Percentiles rank a stretch among this genome's conserved stretches.
These are phyloP conservation scores for Penicillium sp. DNA, from an alignment of 2,329 filamentous ascomycete species.

Conservation along the genomic window DNA sequence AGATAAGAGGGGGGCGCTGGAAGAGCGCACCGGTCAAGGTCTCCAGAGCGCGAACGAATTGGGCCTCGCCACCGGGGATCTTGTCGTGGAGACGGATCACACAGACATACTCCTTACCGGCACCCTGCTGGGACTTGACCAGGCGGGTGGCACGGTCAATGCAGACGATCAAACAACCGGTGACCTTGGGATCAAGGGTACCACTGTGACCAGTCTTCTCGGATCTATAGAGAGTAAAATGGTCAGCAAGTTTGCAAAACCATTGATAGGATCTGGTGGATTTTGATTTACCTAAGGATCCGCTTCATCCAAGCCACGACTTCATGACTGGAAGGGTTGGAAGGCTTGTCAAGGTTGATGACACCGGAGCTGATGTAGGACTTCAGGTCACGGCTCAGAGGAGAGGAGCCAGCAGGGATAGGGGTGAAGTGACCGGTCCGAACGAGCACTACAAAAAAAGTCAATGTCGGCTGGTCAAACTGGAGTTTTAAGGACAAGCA, in stretches of 20 bases:
- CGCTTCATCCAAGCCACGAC: slow-evolving; percentile 99
- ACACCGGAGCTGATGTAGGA: slow-evolving; percentile 95
- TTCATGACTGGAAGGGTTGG: slow-evolving; percentile 95
- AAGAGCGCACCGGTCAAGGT: slow-evolving; percentile 93
- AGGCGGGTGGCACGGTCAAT: slow-evolving; percentile 94
- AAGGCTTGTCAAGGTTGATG: slow-evolving; percentile 96
- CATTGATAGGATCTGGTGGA: neutral
- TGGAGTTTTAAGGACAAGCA: slow-evolving; percentile 34
- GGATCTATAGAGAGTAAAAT: slow-evolving; percentile 44
- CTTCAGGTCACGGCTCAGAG: slow-evolving; percentile 88
- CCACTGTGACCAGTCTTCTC: slow-evolving; percentile 98
- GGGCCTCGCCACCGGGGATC: slow-evolving; percentile 81
- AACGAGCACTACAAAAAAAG: slow-evolving; percentile 56
- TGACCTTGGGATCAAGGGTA: slow-evolving; percentile 96
- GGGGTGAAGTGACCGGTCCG: slow-evolving; percentile 95
- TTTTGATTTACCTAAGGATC: slow-evolving; percentile 63
- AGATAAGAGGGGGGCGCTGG: slow-evolving; percentile 93
- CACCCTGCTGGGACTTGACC: slow-evolving; percentile 97
- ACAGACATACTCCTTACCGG: slow-evolving; percentile 97
- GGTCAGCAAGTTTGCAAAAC: slow-evolving; percentile 13
- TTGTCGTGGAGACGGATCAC: slow-evolving; percentile 94
- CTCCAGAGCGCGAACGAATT: slow-evolving; percentile 88
- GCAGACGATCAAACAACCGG: slow-evolving; percentile 86
- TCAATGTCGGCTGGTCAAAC: slow-evolving; percentile 9
- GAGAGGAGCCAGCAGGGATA: slow-evolving; percentile 84